Conservation (phyloP, 1,284 basidiomycete species). For the Moesziomyces globuligerus region DNA sequence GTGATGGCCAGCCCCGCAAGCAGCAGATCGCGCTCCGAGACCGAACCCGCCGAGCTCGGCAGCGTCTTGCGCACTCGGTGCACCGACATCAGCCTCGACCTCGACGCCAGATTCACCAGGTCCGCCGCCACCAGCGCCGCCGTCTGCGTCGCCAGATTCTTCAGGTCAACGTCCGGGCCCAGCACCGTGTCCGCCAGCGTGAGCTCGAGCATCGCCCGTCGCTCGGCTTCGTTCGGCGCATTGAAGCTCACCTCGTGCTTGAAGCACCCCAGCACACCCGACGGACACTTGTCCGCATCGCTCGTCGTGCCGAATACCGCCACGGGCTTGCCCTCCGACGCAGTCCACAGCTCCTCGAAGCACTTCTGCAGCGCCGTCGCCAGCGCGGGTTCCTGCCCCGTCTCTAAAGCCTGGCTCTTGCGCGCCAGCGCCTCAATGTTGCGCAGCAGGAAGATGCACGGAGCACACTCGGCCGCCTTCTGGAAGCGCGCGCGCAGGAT, state of each 20-base stretch:
- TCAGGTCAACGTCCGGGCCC: constrained; percentile 81
- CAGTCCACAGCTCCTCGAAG: constrained; percentile 72
- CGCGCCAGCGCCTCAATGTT: constrained; percentile 85
- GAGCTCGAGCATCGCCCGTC: constrained; percentile 75
- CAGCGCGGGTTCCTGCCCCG: constrained; percentile 78
- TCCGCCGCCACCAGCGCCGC: constrained; percentile 90
- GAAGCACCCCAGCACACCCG: constrained; percentile 78
- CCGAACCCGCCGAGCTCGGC: constrained; percentile 1
- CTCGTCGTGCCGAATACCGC: constrained; percentile 76
- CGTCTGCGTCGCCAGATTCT: constrained; percentile 82
- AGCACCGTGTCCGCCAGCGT: constrained; percentile 71
- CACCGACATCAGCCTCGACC: constrained; percentile 75
- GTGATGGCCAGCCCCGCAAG: constrained; percentile 74
- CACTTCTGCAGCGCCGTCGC: constrained; percentile 76
- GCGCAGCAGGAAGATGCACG: constrained; percentile 83
- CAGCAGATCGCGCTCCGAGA: constrained; percentile 41
- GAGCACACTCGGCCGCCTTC: constrained; percentile 81
- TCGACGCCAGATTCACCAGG: constrained; percentile 77
- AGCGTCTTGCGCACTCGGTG: constrained; percentile 70
- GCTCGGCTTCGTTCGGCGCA: constrained; percentile 82
- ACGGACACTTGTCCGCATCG: constrained; percentile 76
- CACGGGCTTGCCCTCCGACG: constrained; percentile 55
- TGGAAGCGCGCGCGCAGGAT: constrained; percentile 81
- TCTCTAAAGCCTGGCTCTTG: constrained; percentile 76
- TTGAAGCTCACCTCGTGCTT: constrained; percentile 83